Base-by-base conservation (phyloP, 805 yeast genomes). In the Nakazawaea laoshanensis region DNA sequence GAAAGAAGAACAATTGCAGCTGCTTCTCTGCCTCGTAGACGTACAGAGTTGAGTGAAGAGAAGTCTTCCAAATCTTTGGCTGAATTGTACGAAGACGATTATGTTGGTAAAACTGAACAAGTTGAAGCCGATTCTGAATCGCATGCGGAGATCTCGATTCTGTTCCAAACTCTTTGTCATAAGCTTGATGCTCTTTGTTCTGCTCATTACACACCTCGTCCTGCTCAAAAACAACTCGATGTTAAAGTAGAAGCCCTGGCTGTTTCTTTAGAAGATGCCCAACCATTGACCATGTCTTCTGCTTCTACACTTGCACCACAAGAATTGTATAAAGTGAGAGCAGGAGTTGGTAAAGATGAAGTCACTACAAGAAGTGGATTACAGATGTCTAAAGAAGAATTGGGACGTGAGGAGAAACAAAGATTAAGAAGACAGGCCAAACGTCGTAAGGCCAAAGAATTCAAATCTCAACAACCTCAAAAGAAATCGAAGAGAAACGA, bases 181-280 rank as follows among this genome's bases (percentile, higher is more conserved):
- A 81, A 80, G 45, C 70, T 89, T 31, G 97, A 92, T 55, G 77
- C 96, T 4, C 65, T 89, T 36, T 76, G 94, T 32, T 87, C 96
- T n/a, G 94, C 96, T 42, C 94, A 87, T 53, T 92, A 81, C 61
- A 71, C 87, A 40, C 98, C 98, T 32, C 84, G 81, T 55, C 95
- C 95, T 12, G 75, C 83, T 24, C 78, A 83, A 53, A 81, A 84
- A 46, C 60, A 78, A 15, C 61, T 89, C 41, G 87, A 83, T 37
- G 77, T 92, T 49, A 85, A 81, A 52, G 85, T 87, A 24, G 81
- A 88, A 36, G 67, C 83, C 0, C 78, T 95, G 4, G 70, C 95
- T 2, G 79, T 92, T 31, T 50, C 79, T 2, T 84, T 89, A 95
- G 98, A 89, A 59, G 97, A 92, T 50, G 92, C 96, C 2, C 96